These are phyloP conservation scores for Cryptosporidium ubiquitum DNA, from an alignment of 169 alveolate species.

Conservation along the genomic window DNA sequence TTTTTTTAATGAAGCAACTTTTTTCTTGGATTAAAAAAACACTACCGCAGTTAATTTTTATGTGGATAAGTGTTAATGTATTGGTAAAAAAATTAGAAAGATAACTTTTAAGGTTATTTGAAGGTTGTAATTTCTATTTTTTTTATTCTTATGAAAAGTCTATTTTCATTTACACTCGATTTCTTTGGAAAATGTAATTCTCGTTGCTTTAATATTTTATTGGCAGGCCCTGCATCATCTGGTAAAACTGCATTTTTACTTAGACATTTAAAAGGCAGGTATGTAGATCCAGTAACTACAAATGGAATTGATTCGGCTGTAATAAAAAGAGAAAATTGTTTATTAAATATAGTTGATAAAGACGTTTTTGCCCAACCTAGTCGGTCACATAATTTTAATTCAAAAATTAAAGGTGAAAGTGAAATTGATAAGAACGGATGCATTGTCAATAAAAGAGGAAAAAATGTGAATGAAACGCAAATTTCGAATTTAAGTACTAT, in stretches of 20 bases:
- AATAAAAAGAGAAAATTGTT: conserved; percentile 15
- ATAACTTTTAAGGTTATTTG: not conserved
- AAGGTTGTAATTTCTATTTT: not conserved
- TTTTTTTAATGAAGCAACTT: not conserved
- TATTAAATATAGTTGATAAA: conserved; percentile 9
- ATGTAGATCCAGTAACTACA: conserved; percentile 39
- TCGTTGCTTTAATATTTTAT: conserved; percentile 23
- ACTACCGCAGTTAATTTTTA: conserved; percentile 9
- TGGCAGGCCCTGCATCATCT: conserved; percentile 70
- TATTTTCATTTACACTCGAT: not conserved
- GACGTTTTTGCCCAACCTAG: not conserved
- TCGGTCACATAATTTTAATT: not conserved
- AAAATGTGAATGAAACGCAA: not conserved
- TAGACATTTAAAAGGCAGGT: conserved; percentile 44
- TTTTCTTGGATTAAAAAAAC: not conserved
- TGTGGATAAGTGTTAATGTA: not conserved
- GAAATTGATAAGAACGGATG: not conserved
- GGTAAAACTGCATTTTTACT: conserved; percentile 54
- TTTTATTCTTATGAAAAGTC: not conserved
- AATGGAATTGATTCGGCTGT: not conserved
- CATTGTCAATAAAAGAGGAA: not conserved
- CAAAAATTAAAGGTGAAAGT: not conserved
- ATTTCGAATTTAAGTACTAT: not conserved
- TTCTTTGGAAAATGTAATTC: conserved; percentile 12
- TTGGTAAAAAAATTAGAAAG: not conserved